phyloP scores from a whole-genome alignment of 2,329 filamentous ascomycete genomes.

The Didymosphaeria variabile region DNA sequence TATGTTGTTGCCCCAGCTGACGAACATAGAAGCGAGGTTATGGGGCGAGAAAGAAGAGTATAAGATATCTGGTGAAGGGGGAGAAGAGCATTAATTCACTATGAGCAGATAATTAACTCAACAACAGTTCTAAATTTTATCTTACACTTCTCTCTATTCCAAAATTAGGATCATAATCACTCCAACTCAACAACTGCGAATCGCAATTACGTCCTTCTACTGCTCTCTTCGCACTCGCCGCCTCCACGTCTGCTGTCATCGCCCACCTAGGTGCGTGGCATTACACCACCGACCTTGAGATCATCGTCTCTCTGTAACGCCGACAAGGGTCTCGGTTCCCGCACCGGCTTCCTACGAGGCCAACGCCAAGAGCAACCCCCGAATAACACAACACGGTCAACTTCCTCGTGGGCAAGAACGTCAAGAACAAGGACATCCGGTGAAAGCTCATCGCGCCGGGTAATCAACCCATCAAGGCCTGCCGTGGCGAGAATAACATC shows the following conservation, averaged over 20 bases:
- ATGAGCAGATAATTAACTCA: background rate
- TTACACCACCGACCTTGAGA: constrained; percentile 12
- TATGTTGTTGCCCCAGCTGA: background rate
- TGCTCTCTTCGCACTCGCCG: constrained; percentile 8
- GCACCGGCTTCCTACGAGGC: constrained; percentile 4
- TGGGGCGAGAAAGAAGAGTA: constrained; percentile 1
- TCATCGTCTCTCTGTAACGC: constrained; percentile 14
- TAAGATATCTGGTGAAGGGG: background rate
- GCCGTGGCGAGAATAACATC: constrained; percentile 9
- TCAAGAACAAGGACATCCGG: constrained; percentile 11
- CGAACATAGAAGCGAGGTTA: background rate
- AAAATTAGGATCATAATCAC: background rate
- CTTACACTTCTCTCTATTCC: background rate
- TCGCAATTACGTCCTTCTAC: constrained; percentile 5
- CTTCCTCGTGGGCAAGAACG: constrained; percentile 15
- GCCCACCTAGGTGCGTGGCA: constrained; percentile 10
- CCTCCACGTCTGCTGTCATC: constrained; percentile 3
- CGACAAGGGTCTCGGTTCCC: constrained; percentile 12
- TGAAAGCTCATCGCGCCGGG: constrained; percentile 6
- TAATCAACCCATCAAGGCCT: constrained; percentile 5
- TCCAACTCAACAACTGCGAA: background rate
- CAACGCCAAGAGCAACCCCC: constrained; percentile 12
- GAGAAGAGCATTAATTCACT: constrained; percentile 1
- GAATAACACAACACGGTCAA: constrained; percentile 12
- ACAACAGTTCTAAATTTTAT: background rate